Base-by-base conservation (phyloP, 495 filamentous ascomycete genomes). In the Podospora australis region DNA sequence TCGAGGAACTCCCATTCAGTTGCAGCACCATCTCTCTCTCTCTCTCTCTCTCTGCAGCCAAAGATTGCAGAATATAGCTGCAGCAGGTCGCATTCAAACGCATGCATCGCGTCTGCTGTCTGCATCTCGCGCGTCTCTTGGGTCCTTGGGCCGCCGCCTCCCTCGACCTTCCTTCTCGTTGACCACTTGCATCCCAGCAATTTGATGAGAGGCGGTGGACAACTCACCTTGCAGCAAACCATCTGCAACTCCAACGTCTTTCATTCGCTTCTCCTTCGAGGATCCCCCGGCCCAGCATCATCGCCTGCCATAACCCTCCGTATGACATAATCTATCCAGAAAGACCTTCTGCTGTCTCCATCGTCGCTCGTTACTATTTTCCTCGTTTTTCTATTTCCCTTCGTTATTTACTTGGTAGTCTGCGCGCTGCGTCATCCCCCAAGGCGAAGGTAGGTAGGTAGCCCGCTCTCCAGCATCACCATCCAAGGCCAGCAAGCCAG, bases 181-280 rank as follows among this genome's bases (percentile, higher is more conserved):
- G n/a, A n/a, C n/a, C n/a, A n/a, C n/a, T n/a, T n/a, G n/a, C n/a
- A n/a, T n/a, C n/a, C n/a, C n/a, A n/a, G n/a, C n/a, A n/a, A n/a
- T n/a, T n/a, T n/a, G n/a, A n/a, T n/a, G 22, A 16, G 53, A 48
- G 59, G 54, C 51, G 58, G 58, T 65, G 70, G 64, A 70, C 70
- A 72, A 72, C 68, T 71, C 68, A 72, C 66, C 68, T 65, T 69
- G 70, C 70, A 72, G 59, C 46, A 56, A 55, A 54, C 57, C 55
- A 60, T 63, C 66, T 66, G 65, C 67, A 64, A 40, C 63, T 68
- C 59, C 52, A 64, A 65, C 66, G 57, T 56, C 58, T 63, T 62
- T 53, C 57, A 64, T 60, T 63, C 63, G 58, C 50, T 24, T 23
- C 20, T 25, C 39, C n/a, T n/a, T n/a, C n/a, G n/a, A n/a, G n/a